A percentile compares a stretch with the other conserved stretches of the same genome.
phyloP scores from a whole-genome alignment of 768 basidiomycete genomes.

The Auriscalpium microsporum region DNA sequence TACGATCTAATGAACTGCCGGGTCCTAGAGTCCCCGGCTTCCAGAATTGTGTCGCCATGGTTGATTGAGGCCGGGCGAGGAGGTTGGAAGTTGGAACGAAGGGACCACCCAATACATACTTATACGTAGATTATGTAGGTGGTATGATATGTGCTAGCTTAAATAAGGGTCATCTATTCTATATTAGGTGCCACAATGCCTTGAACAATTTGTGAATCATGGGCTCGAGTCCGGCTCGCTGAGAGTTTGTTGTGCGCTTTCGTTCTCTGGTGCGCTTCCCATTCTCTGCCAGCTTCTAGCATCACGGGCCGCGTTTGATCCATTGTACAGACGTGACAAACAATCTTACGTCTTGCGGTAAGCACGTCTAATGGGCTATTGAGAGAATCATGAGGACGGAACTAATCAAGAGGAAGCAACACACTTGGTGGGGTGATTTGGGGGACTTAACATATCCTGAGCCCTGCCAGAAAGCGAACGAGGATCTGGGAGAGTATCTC shows the following conservation, averaged over 20 bases:
- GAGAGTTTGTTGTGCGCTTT: slow-evolving; percentile 45
- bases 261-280: slow-evolving; percentile 50
- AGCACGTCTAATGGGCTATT: slow-evolving; percentile 51
- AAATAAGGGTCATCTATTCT: too few relatives aligned
- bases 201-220: too few relatives aligned
- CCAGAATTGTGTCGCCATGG: slow-evolving; percentile 69
- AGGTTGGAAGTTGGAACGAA: too few relatives aligned
- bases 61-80: too few relatives aligned
- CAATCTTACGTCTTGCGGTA: slow-evolving; percentile 43
- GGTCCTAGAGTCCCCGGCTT: slow-evolving; percentile 81
- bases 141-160: too few relatives aligned
- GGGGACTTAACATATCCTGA: slow-evolving; percentile 32
- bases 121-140: too few relatives aligned
- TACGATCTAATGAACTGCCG: slow-evolving; percentile 82
- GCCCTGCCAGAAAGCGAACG: slow-evolving; percentile 46
- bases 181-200: too few relatives aligned
- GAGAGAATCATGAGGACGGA: slow-evolving; percentile 3
- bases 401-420: not conserved
- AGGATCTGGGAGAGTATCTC: slow-evolving; percentile 46
- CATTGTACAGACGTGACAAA: slow-evolving; percentile 57
- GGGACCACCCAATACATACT: too few relatives aligned
- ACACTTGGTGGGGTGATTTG: slow-evolving; percentile 38
- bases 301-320: slow-evolving; percentile 50
- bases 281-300: slow-evolving; percentile 47
- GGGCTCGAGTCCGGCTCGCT: not conserved